A percentile compares a stretch with the other conserved stretches of the same genome.
Evolutionary conservation across 352 stramenopile genomes (phyloP).

Genomic region (Pythium scleroteichum): DNA sequence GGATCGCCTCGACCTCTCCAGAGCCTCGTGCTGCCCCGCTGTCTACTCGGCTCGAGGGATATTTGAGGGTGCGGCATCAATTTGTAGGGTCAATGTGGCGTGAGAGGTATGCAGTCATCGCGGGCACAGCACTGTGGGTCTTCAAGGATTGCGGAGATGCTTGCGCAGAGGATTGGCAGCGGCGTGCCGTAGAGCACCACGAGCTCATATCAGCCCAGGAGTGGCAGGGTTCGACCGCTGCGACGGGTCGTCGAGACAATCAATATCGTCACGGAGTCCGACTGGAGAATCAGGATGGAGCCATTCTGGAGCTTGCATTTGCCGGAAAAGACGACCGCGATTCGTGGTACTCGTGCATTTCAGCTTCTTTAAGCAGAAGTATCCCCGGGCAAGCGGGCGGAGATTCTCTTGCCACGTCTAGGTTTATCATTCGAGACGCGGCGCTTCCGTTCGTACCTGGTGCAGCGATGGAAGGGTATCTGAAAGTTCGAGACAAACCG

Average conservation of each 20-base stretch:
- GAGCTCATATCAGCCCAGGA: conserved; percentile 44
- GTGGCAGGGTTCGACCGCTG: conserved; percentile 1
- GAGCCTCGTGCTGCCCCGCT: not conserved
- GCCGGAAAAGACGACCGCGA: conserved; percentile 35
- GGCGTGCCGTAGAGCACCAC: conserved; percentile 46
- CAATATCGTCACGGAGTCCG: conserved; percentile 42
- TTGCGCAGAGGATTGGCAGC: conserved; percentile 26
- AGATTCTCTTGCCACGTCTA: conserved; percentile 2
- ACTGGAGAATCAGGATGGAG: conserved; percentile 59
- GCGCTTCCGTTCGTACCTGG: conserved; percentile 59
- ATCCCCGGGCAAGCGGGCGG: not conserved
- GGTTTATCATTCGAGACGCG: conserved; percentile 36
- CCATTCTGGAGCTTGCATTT: conserved; percentile 60
- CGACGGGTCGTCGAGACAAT: not conserved
- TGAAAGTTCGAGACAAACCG: conserved; percentile 43
- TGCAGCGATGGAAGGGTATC: conserved; percentile 70
- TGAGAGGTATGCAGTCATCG: conserved; percentile 25
- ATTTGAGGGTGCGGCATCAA: conserved; percentile 29
- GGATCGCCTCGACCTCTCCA: not conserved
- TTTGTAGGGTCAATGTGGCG: conserved; percentile 28
- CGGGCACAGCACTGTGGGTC: conserved; percentile 21
- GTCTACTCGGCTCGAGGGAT: conserved; percentile 18
- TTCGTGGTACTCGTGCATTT: conserved; percentile 26
- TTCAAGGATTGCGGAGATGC: conserved; percentile 38
- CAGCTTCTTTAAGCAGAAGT: not conserved